A percentile compares a stretch with the other conserved stretches of the same genome.
Conservation (phyloP, 495 filamentous ascomycete species). For the Xylaria flabelliformis region DNA sequence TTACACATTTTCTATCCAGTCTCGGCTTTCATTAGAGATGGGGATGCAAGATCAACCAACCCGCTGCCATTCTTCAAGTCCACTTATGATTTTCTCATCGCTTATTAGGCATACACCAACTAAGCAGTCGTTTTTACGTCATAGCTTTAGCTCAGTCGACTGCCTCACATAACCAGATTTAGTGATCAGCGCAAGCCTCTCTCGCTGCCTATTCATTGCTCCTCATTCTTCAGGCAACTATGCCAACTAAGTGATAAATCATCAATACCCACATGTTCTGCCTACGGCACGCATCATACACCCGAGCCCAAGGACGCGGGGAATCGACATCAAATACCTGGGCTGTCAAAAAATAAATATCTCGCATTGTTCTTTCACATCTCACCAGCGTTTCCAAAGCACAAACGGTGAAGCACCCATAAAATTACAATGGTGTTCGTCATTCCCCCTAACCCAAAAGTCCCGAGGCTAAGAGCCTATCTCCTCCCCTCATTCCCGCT, state of each 20-base stretch:
- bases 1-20: not conserved
- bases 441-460: not conserved
- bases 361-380: not conserved
- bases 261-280: not conserved
- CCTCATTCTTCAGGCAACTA: conserved; percentile 3
- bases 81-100: not conserved
- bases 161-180: not conserved
- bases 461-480: conserved; percentile 29
- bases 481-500: conserved; percentile 28
- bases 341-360: not conserved
- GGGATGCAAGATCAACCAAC: not conserved
- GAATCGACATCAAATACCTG: not conserved
- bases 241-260: not conserved
- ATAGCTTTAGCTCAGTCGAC: not conserved
- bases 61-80: too few species aligned
- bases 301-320: not conserved
- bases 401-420: not conserved
- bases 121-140: not conserved
- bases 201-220: not conserved
- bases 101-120: not conserved
- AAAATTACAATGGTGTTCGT: conserved; percentile 23
- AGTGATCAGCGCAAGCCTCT: not conserved
- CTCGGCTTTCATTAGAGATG: not conserved
- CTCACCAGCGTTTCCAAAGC: not conserved
- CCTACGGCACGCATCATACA: not conserved